These are phyloP conservation scores for Ormosia semicastrata DNA, from an alignment of 306 rosid genomes.

Conservation along the genomic window DNA sequence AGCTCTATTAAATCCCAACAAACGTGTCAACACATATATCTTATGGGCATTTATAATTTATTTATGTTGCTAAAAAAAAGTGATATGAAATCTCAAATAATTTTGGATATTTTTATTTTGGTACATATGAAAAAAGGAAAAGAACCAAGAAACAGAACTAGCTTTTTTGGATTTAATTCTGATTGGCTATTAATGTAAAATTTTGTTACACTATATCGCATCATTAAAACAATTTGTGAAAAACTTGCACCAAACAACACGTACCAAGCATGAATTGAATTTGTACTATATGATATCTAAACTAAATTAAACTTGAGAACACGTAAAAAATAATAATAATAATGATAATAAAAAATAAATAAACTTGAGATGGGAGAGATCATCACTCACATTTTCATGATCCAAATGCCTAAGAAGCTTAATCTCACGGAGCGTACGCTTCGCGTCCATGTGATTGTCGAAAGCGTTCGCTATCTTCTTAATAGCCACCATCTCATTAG, in stretches of 20 bases:
- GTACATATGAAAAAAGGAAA: too few species aligned
- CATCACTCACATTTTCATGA: constrained; percentile 80
- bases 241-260: background rate
- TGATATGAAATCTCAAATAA: background rate
- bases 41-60: background rate
- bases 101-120: background rate
- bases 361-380: background rate
- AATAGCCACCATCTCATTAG: constrained; percentile 88
- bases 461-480: constrained; percentile 96
- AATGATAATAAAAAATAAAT: too few species aligned
- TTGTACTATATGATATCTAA: background rate
- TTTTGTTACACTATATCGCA: background rate
- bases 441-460: constrained; percentile 94
- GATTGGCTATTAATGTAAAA: background rate
- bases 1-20: constrained; percentile 6
- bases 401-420: constrained; percentile 96
- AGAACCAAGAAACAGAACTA: background rate
- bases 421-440: constrained; percentile 98
- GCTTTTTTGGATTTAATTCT: background rate
- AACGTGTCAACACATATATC: background rate
- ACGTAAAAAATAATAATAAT: too few species aligned
- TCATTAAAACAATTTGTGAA: background rate
- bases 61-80: background rate
- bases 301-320: background rate
- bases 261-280: background rate